These are phyloP conservation scores for Leishmania braziliensis DNA, from an alignment of 208 protist species.

Conservation along the genomic window DNA sequence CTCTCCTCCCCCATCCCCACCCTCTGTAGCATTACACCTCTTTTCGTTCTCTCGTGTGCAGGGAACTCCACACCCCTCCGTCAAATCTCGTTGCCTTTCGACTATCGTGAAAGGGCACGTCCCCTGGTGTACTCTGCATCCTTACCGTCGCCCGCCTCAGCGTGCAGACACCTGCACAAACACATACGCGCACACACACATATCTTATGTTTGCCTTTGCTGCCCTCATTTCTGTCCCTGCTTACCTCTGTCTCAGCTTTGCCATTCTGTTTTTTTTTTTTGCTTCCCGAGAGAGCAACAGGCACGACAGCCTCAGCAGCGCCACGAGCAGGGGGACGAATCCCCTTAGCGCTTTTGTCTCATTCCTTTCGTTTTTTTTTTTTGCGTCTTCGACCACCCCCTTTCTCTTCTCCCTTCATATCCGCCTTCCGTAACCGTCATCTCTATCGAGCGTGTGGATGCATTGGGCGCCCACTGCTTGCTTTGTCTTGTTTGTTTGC, in stretches of 20 bases:
- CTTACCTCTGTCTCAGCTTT: not conserved
- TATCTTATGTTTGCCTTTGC: not conserved
- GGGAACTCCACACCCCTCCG: not conserved
- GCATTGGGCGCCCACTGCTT: not conserved
- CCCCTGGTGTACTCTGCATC: not conserved
- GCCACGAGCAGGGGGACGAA: not conserved
- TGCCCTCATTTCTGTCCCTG: too few relatives aligned
- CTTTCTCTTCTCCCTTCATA: not conserved
- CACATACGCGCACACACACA: not conserved
- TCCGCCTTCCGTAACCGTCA: not conserved
- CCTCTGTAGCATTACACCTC: not conserved
- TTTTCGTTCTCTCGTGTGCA: not conserved
- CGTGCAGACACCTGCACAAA: not conserved
- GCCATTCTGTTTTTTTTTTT: not conserved
- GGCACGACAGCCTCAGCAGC: not conserved
- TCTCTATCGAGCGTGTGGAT: not conserved
- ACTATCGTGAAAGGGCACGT: not conserved
- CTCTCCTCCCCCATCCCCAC: not conserved
- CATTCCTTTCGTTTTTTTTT: not conserved
- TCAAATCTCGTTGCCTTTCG: not conserved
- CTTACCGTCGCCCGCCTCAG: not conserved
- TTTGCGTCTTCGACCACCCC: not conserved
- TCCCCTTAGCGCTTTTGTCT: not conserved
- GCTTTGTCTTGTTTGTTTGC: not conserved
- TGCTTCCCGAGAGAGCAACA: not conserved